phyloP scores from a whole-genome alignment of 495 filamentous ascomycete species.

The Penicillium silybi region DNA sequence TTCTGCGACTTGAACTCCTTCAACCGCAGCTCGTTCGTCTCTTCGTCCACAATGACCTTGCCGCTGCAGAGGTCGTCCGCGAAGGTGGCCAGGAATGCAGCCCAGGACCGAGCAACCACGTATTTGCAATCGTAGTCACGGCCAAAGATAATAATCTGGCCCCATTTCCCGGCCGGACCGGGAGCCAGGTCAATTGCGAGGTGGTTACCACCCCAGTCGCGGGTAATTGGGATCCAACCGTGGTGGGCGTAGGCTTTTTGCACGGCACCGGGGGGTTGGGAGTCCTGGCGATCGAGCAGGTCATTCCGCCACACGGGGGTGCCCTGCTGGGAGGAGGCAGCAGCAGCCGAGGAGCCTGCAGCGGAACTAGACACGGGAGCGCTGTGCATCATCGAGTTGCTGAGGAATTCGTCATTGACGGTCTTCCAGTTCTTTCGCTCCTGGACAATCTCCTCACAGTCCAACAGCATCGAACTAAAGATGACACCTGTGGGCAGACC shows the following conservation, averaged over 20 bases:
- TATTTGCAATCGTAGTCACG: conserved; percentile 99
- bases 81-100: conserved; percentile 76
- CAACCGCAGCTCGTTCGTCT: conserved; percentile 84
- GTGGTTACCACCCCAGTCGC: conserved; percentile 98
- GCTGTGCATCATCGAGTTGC: conserved; percentile 49
- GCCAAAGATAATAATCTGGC: conserved; percentile 93
- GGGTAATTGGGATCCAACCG: conserved; percentile 91
- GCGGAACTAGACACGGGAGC: conserved; percentile 60
- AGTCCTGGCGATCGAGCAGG: conserved; percentile 79
- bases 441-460: conserved; percentile 97
- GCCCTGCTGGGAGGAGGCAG: conserved; percentile 41
- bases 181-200: conserved; percentile 91
- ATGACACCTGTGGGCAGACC: conserved; percentile 89
- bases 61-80: conserved; percentile 86
- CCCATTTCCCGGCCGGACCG: conserved; percentile 86
- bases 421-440: conserved; percentile 96
- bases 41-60: conserved; percentile 87
- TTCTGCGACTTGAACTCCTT: conserved; percentile 82
- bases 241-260: conserved; percentile 94
- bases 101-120: conserved; percentile 91
- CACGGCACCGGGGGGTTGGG: conserved; percentile 77
- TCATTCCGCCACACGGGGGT: conserved; percentile 73
- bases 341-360: conserved; percentile 58
- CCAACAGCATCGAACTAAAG: conserved; percentile 90
- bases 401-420: conserved; percentile 85